These are phyloP conservation scores for Apiotrichum porosum DNA, from an alignment of 1,284 basidiomycete genomes.

Conservation along the genomic window DNA sequence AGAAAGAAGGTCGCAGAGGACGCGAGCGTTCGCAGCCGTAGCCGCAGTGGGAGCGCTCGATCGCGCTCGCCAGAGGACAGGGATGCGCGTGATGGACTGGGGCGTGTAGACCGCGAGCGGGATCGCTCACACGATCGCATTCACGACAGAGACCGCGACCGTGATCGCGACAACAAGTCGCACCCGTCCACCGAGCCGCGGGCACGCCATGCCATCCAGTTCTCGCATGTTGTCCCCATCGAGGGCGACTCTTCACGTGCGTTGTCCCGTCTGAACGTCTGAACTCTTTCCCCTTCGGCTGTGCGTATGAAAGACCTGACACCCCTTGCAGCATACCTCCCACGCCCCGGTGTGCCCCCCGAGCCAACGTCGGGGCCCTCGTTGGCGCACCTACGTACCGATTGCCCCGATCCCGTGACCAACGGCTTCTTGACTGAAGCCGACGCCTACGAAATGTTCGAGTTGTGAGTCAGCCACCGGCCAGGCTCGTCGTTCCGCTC, in stretches of 20 bases:
- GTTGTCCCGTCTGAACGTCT: not conserved
- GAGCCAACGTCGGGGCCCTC: not conserved
- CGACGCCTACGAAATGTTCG: conserved; percentile 36
- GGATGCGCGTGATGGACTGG: too few relatives aligned
- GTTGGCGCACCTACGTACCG: conserved; percentile 1
- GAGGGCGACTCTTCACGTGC: conserved; percentile 27
- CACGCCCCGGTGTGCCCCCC: conserved; percentile 2
- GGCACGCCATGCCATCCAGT: conserved; percentile 15
- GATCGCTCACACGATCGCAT: not conserved
- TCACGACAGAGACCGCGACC: not conserved
- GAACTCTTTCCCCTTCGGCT: not conserved
- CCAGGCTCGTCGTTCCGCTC: too few relatives aligned
- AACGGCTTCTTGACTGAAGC: conserved; percentile 28
- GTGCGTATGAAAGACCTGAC: too few relatives aligned
- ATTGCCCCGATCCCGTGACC: conserved; percentile 36
- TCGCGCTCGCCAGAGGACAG: conserved; percentile 8
- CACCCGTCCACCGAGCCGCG: too few relatives aligned
- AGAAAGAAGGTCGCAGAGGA: conserved; percentile 17
- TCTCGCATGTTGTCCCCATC: conserved; percentile 27
- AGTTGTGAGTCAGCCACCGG: conserved; percentile 40
- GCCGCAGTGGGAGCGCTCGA: not conserved
- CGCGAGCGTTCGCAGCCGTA: not conserved
- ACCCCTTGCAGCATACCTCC: conserved; percentile 10
- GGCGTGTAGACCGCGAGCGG: not conserved
- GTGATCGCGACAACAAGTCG: not conserved